Percentiles rank a stretch among this genome's conserved stretches.
phyloP scores from a whole-genome alignment of 352 stramenopile species.

The Phytophthora brassicae region DNA sequence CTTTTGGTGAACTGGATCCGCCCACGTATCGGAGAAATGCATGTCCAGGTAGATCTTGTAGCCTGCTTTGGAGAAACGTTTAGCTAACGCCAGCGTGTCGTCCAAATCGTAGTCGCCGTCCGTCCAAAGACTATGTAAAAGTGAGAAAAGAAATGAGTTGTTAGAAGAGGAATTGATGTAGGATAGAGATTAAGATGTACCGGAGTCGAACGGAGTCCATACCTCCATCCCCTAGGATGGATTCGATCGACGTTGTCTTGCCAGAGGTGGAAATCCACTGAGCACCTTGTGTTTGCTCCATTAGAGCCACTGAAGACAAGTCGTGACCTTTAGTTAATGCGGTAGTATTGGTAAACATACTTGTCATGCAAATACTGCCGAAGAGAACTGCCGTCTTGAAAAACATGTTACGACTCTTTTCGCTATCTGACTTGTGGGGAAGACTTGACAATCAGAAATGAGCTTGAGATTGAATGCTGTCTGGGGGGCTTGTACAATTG shows the following conservation, averaged over 20 bases:
- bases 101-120: conserved; percentile 18
- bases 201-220: conserved; percentile 29
- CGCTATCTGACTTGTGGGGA: conserved; percentile 3
- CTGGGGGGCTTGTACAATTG: too few relatives aligned
- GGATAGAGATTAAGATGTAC: background rate
- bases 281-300: conserved; percentile 31
- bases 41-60: conserved; percentile 42
- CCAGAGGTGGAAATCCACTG: conserved; percentile 28
- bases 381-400: conserved; percentile 14
- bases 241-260: conserved; percentile 22
- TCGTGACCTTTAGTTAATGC: conserved; percentile 32
- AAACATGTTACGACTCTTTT: too few relatives aligned
- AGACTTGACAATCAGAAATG: conserved; percentile 19
- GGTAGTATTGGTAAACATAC: background rate
- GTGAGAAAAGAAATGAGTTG: background rate
- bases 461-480: background rate
- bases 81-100: conserved; percentile 27
- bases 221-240: conserved; percentile 28
- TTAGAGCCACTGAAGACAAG: conserved; percentile 26
- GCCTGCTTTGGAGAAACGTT: conserved; percentile 30
- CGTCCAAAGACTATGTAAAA: conserved; percentile 23
- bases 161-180: background rate
- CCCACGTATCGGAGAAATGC: conserved; percentile 42
- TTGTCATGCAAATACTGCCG: background rate
- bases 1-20: conserved; percentile 18